A percentile compares a stretch with the other conserved stretches of the same genome.
phyloP scores from a whole-genome alignment of 306 rosid species.

The Lablab purpureus region DNA sequence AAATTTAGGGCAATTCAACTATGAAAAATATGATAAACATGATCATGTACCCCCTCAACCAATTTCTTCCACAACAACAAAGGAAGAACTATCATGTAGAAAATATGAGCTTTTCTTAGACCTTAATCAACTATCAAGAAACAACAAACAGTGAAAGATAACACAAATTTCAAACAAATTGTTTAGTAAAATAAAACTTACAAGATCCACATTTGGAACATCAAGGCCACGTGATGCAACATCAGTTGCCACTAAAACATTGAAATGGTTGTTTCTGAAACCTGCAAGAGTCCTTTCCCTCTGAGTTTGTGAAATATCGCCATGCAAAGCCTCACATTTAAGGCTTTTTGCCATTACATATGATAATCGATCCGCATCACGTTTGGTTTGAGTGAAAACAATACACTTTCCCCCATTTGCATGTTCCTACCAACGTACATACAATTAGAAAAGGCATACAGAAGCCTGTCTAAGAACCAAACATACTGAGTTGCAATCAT shows the following conservation, averaged over 20 bases:
- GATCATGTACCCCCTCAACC: background rate
- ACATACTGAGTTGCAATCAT: conserved; percentile 23
- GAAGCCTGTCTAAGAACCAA: background rate
- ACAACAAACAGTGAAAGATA: background rate
- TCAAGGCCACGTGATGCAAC: conserved; percentile 99
- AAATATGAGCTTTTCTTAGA: background rate
- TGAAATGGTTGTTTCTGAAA: conserved; percentile 80
- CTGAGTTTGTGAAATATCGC: conserved; percentile 92
- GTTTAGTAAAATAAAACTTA: conserved; percentile 50
- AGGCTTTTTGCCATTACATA: conserved; percentile 67
- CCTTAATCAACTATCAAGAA: conserved; percentile 13
- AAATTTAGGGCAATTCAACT: background rate
- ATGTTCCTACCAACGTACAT: conserved; percentile 63
- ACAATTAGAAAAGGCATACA: background rate
- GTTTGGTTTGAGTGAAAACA: conserved; percentile 98
- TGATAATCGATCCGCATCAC: conserved; percentile 95
- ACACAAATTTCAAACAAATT: background rate
- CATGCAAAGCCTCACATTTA: conserved; percentile 93
- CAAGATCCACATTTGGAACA: conserved; percentile 98
- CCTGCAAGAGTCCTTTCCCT: conserved; percentile 95
- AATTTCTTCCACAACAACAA: background rate
- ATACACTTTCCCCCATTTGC: conserved; percentile 97
- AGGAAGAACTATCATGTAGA: conserved; percentile 28
- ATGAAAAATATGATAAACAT: background rate
- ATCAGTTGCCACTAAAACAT: conserved; percentile 93